Evolutionary conservation across 1,284 basidiomycete genomes (phyloP).

Genomic region (Microstroma glucosiphilum): DNA sequence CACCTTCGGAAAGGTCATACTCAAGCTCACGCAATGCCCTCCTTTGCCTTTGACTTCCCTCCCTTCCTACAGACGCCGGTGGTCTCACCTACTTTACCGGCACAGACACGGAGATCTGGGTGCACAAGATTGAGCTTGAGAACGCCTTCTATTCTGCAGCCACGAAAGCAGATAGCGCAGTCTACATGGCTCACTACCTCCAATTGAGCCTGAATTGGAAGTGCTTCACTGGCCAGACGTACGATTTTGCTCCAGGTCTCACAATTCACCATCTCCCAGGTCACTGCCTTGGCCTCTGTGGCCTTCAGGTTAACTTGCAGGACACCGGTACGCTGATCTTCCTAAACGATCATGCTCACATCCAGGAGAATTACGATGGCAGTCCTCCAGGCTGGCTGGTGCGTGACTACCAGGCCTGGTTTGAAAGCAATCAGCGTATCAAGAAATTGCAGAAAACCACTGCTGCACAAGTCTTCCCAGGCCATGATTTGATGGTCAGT

Average conservation of each 20-base stretch:
- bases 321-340: constrained; percentile 37
- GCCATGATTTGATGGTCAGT: constrained; percentile 20
- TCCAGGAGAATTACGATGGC: constrained; percentile 36
- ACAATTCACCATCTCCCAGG: constrained; percentile 43
- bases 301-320: constrained; percentile 37
- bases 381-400: constrained; percentile 32
- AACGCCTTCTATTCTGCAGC: constrained; percentile 35
- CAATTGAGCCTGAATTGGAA: constrained; percentile 40
- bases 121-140: constrained; percentile 43
- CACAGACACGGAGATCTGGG: constrained; percentile 38
- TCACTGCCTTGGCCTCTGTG: constrained; percentile 43
- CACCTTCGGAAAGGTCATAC: not conserved
- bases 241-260: constrained; percentile 41
- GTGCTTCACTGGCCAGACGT: constrained; percentile 36
- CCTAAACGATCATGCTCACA: constrained; percentile 30
- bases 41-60: not conserved
- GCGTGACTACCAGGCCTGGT: constrained; percentile 37
- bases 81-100: constrained; percentile 34
- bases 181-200: constrained; percentile 37
- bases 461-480: constrained; percentile 27
- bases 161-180: constrained; percentile 36
- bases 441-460: constrained; percentile 33
- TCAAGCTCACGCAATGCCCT: not conserved
- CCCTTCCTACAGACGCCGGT: constrained; percentile 34
- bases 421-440: constrained; percentile 34